Evolutionary conservation across 306 rosid species (phyloP).

Genomic region (Cajanus cajan): DNA sequence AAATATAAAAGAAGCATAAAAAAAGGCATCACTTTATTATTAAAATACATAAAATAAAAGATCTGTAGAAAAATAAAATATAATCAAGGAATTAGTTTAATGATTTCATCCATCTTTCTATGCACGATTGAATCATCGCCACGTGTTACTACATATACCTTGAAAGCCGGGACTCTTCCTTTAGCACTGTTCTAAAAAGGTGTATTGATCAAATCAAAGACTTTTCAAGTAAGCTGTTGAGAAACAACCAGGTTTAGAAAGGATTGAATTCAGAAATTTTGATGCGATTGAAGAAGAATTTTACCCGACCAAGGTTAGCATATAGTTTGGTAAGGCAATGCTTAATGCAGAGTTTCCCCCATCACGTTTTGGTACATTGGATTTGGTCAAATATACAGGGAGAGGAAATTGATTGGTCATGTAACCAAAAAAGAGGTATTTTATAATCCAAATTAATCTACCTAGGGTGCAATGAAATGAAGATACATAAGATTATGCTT

Average conservation of each 20-base stretch:
- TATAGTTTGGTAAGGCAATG: slow-evolving; percentile 20
- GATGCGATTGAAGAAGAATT: slow-evolving; percentile 21
- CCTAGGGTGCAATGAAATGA: not conserved
- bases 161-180: slow-evolving; percentile 25
- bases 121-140: slow-evolving; percentile 50
- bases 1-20: too few species aligned
- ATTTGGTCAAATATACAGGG: slow-evolving; percentile 5
- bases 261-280: slow-evolving; percentile 13
- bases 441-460: not conserved
- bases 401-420: slow-evolving; percentile 1
- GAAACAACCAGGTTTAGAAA: not conserved
- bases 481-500: not conserved
- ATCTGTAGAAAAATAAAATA: too few species aligned
- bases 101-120: too few species aligned
- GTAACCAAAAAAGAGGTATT: not conserved
- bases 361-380: not conserved
- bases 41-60: too few species aligned
- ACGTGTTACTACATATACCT: slow-evolving; percentile 33
- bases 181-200: slow-evolving; percentile 29
- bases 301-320: slow-evolving; percentile 17
- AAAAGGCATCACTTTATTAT: too few species aligned
- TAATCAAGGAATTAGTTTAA: too few species aligned
- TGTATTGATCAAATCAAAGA: slow-evolving; percentile 30
- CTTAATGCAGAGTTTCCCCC: not conserved
- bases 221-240: slow-evolving; percentile 29